Evolutionary conservation across 2,329 filamentous ascomycete species (phyloP).

Genomic region (Aureobasidium sp.): DNA sequence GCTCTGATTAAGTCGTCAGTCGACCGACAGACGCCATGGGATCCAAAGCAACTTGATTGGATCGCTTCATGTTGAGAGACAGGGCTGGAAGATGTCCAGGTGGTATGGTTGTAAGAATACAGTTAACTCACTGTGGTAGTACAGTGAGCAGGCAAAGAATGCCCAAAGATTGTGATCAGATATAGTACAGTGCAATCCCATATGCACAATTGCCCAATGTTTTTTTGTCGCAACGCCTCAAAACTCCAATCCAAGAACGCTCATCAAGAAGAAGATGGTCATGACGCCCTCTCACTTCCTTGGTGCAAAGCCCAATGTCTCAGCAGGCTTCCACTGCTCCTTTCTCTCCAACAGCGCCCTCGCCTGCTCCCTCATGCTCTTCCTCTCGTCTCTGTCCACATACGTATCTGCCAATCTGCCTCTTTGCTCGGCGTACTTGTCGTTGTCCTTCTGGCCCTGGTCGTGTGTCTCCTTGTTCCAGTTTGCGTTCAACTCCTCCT

Average conservation of each 20-base stretch:
- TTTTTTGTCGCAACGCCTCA: background rate
- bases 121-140: background rate
- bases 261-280: background rate
- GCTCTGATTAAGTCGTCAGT: background rate
- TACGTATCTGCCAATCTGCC: conserved; percentile 28
- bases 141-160: background rate
- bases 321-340: conserved; percentile 47
- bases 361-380: conserved; percentile 50
- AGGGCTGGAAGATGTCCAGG: background rate
- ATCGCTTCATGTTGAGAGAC: background rate
- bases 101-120: background rate
- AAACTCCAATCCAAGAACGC: background rate
- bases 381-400: conserved; percentile 31
- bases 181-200: conserved; percentile 9
- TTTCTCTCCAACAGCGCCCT: conserved; percentile 52
- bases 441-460: conserved; percentile 28
- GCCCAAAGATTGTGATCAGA: background rate
- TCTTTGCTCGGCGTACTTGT: conserved; percentile 28
- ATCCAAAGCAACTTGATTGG: background rate
- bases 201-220: background rate
- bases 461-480: conserved; percentile 24
- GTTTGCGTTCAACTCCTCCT: conserved; percentile 47
- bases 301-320: background rate
- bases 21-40: background rate
- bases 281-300: background rate